phyloP scores from a whole-genome alignment of 768 basidiomycete species.

The Saitozyma sp. region DNA sequence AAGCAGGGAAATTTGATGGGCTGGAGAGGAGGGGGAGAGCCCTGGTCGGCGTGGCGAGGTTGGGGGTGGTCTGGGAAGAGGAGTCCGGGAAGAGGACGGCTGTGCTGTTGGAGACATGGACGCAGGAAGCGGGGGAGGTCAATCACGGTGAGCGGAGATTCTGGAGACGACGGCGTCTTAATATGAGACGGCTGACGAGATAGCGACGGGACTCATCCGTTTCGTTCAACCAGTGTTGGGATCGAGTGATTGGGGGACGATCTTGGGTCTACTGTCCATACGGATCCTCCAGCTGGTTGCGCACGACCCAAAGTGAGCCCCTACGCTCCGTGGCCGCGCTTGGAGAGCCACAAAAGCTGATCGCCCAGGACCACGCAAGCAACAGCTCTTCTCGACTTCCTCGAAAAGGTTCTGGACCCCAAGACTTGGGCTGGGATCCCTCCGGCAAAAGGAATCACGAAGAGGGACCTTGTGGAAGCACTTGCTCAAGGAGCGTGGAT shows the following conservation, averaged over 20 bases:
- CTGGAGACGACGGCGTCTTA: background rate
- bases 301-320: too few species aligned
- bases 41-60: conserved; percentile 11
- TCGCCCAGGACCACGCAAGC: conserved; percentile 12
- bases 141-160: conserved; percentile 2
- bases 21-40: conserved; percentile 10
- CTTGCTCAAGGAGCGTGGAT: conserved; percentile 30
- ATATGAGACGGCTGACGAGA: too few species aligned
- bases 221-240: too few species aligned
- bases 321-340: too few species aligned
- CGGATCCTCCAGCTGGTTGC: too few species aligned
- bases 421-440: background rate
- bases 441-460: background rate
- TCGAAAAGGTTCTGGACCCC: conserved; percentile 25
- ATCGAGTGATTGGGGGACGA: too few species aligned
- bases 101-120: conserved; percentile 1
- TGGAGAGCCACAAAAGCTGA: background rate
- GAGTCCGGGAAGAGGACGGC: background rate
- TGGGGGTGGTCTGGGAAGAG: conserved; percentile 5
- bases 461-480: conserved; percentile 4
- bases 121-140: conserved; percentile 2
- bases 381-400: conserved; percentile 13
- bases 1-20: conserved; percentile 6
- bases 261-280: too few species aligned
- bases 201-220: too few species aligned